Base-by-base conservation (phyloP, 2,329 filamentous ascomycete species). In the Claviceps sp. region DNA sequence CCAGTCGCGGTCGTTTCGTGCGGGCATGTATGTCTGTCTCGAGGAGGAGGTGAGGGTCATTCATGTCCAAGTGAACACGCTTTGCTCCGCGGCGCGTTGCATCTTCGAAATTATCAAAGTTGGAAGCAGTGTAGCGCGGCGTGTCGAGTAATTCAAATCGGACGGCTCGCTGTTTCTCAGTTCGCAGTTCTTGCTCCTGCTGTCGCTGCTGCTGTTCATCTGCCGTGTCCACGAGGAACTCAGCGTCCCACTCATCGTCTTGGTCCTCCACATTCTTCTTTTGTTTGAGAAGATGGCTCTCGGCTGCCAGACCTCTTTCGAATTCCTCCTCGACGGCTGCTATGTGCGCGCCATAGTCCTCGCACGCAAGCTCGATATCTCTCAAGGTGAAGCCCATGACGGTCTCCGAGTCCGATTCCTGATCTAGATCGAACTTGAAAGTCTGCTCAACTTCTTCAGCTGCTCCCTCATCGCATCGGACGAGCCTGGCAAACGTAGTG, bases 41-140 rank as follows among this genome's bases (percentile, higher is more conserved):
- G 20, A 97, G 74, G 2, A 98, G 77, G 4, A 98, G 79, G 59
- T 88, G 78, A 1, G 90, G 86, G 62, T 98, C 93, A 59, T 89
- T 90, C 66, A 93, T 77, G 60, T 97, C 90, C 49, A 98, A 75
- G 1, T 83, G 79, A 23, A 95, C 85, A 45, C 82, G 83, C 66
- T 88, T 90, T 3, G 86, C 82, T 44, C 89, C 76, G 57, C 80
- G 80, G 14, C 82, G 75, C 1, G 86, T 89, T 5, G 81, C 78
- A 52, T 79, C 75, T 60, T 90, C 82, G 16, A 90, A 93, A 55
- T 95, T 80, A 61, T 94, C 87, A 58, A 95, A 83, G 3, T 82
- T 82, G 1, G 86, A 85, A 2, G 86, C 75, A 2, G 77, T 74
- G 52, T 83, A 82, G 34, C 71, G 71, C 1, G 77, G 73, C 17